Evolutionary conservation across 139 green algal genomes (phyloP).

Genomic region (Dunaliella sp.): DNA sequence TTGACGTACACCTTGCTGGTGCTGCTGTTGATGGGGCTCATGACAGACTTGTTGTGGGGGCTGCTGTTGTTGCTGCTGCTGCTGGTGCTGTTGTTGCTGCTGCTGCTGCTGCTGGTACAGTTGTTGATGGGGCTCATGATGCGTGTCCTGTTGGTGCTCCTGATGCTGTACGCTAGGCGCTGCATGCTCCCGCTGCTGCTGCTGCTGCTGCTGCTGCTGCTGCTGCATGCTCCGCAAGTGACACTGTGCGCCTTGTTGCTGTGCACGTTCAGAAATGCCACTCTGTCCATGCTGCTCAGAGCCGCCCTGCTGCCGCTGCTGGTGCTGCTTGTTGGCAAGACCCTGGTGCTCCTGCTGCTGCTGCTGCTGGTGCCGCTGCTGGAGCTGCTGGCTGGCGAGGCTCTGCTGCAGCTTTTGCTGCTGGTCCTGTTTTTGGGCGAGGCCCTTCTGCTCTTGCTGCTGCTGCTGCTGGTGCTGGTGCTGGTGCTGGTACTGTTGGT

Average conservation of each 20-base stretch:
- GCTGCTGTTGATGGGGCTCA: not conserved
- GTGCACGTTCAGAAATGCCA: too few species aligned
- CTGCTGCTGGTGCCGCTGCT: not conserved
- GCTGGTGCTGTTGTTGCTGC: not conserved
- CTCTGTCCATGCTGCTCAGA: too few species aligned
- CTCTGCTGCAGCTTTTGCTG: not conserved
- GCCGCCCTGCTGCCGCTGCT: too few species aligned
- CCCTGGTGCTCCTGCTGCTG: not conserved
- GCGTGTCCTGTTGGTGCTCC: not conserved
- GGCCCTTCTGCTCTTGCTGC: not conserved
- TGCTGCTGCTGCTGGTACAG: not conserved
- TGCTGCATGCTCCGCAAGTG: too few species aligned
- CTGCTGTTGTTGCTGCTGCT: not conserved
- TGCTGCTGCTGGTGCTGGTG: too few species aligned
- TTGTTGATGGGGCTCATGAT: not conserved
- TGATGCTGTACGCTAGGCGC: too few species aligned
- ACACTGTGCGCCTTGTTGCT: too few species aligned
- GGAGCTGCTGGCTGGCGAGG: not conserved
- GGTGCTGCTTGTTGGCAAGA: too few species aligned
- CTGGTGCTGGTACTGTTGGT: too few species aligned
- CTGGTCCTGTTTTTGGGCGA: not conserved
- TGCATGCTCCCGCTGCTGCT: too few species aligned
- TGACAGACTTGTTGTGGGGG: too few species aligned
- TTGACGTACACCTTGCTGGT: not conserved
- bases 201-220: not conserved